Evolutionary conservation across 2,329 filamentous ascomycete genomes (phyloP), one percentile per base, ranked within the genome.

Genomic region (Spiromastix sp.): DNA sequence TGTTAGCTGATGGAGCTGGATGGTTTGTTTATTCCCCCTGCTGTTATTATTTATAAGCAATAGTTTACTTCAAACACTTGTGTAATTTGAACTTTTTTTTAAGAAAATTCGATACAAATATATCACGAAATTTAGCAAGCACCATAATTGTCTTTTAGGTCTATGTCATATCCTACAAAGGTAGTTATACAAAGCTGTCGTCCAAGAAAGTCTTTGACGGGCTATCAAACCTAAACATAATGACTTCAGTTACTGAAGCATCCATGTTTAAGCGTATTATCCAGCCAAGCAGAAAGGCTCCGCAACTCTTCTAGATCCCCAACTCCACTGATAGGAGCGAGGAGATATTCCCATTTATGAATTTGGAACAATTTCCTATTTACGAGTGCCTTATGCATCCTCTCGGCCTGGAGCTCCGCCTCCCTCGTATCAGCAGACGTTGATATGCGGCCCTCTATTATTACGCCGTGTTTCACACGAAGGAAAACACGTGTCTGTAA

Each of bases 301-400:
- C 24, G 15, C 17, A 35, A 20, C 18, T 44, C 40, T 10, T 36
- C 30, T 26, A 24, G 12, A 8, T 28, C 36, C 18, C 26, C 31
- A 17, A 38, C 39, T n/a, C 21, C 32, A 24, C 22, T 36, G 25
- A 34, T 32, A 30, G 24, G 28, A 22, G 21, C 34, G 5, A 52
- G 38, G 8, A 47, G 20, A 5, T 27, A 17, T 16, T 26, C 26
- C 60, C 64, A 69, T 30, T 61, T 49, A 9, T 49, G 42, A 13
- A 74, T 62, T 32, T 74, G 66, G 36, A 74, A 70, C 12, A 76
- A 42, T 12, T 62, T 64, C 29, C 55, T 57, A 15, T 58, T 63
- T 18, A 52, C 56, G 34, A 59, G 49, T 26, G 38, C 41, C 20
- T 54, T 38, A 34, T 59, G 54, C 13, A 59, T 42, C 8, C 40